These are phyloP conservation scores for Termitomyces sp. DNA, from an alignment of 768 basidiomycete species.

Conservation along the genomic window DNA sequence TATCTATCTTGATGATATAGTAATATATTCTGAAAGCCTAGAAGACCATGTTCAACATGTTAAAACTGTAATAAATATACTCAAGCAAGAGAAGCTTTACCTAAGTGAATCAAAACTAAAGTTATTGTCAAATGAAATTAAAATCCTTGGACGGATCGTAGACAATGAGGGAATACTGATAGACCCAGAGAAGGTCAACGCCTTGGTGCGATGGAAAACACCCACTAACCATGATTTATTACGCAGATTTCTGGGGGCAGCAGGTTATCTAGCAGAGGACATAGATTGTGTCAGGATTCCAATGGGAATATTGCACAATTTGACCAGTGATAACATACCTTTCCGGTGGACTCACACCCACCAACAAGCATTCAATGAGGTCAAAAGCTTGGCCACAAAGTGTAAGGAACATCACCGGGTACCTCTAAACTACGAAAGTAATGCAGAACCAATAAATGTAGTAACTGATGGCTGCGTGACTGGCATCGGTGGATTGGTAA, in stretches of 20 bases:
- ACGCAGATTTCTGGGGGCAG: too few species aligned
- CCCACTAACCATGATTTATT: too few species aligned
- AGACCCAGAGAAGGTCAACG: too few species aligned
- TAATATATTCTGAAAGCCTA: constrained; percentile 4
- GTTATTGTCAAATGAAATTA: constrained; percentile 19
- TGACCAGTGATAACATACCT: too few species aligned
- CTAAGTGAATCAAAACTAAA: background rate
- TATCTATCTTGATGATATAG: too few species aligned
- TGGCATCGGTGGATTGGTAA: background rate
- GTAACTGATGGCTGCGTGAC: background rate
- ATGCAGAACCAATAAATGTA: background rate
- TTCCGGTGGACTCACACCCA: too few species aligned
- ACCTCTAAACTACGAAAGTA: constrained; percentile 7
- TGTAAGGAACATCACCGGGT: background rate
- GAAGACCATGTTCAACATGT: constrained; percentile 8
- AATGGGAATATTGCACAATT: too few species aligned
- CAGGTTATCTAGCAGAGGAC: too few species aligned
- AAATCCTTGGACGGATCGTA: background rate
- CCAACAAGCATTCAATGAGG: too few species aligned
- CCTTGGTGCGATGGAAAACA: too few species aligned
- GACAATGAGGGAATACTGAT: too few species aligned
- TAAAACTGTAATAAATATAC: background rate
- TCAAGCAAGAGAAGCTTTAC: constrained; percentile 20
- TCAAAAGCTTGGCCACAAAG: constrained; percentile 13
- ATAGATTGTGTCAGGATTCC: too few species aligned